These are phyloP conservation scores for Triangularia setosa DNA, from an alignment of 2,329 filamentous ascomycete species.

Conservation along the genomic window DNA sequence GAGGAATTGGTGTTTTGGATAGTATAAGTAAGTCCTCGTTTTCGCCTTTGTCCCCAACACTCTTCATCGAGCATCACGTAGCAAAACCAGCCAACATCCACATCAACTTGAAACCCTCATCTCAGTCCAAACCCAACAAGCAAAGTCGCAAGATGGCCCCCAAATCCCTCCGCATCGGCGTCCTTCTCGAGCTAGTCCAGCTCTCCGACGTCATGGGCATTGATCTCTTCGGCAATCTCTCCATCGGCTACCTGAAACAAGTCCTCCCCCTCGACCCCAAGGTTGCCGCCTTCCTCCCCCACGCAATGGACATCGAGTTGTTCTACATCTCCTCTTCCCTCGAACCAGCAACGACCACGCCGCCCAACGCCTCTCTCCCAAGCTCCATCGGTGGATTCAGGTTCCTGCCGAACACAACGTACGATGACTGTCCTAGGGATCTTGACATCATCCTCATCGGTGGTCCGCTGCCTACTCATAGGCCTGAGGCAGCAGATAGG, in stretches of 20 bases:
- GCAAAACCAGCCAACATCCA: too few relatives aligned
- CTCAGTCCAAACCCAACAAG: too few relatives aligned
- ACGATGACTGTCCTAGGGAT: slow-evolving; percentile 38
- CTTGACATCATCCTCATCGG: slow-evolving; percentile 39
- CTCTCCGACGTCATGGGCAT: slow-evolving; percentile 38
- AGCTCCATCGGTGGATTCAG: slow-evolving; percentile 24
- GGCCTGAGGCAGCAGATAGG: slow-evolving; percentile 31
- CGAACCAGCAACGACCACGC: slow-evolving; percentile 31
- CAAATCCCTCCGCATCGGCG: slow-evolving; percentile 34
- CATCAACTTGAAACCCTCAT: too few relatives aligned
- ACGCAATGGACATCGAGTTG: slow-evolving; percentile 33
- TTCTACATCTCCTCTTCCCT: slow-evolving; percentile 36
- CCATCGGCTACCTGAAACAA: slow-evolving; percentile 23
- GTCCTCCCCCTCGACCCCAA: slow-evolving; percentile 24
- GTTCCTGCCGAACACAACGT: slow-evolving; percentile 37
- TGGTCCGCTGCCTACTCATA: slow-evolving; percentile 31
- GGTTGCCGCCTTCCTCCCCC: slow-evolving; percentile 20
- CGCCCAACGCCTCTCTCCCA: slow-evolving; percentile 3
- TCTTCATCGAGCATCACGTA: too few relatives aligned
- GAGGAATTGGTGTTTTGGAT: not conserved
- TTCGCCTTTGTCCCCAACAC: too few relatives aligned
- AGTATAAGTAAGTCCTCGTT: not conserved
- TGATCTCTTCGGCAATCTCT: slow-evolving; percentile 38
- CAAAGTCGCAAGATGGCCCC: not conserved
- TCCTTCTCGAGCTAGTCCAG: slow-evolving; percentile 38